Base-by-base conservation (phyloP, 805 yeast genomes). In the Zygosaccharomyces rouxii region DNA sequence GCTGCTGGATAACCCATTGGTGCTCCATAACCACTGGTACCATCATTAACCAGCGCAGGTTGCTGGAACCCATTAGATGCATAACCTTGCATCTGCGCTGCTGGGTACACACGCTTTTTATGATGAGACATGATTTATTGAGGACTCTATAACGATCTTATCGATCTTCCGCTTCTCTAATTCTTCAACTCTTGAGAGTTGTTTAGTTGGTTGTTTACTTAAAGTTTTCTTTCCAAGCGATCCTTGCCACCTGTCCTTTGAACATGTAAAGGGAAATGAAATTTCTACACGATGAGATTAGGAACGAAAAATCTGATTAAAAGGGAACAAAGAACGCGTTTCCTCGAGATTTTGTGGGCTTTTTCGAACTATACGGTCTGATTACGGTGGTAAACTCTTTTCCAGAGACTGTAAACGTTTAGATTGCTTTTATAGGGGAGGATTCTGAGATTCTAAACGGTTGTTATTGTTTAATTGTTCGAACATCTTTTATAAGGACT, bases 51-150 rank as follows among this genome's bases (percentile, higher is more conserved):
- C 28, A 48, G 29, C n/a, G 52, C 48, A 38, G 49, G 50, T 42
- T 51, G 52, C 29, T 38, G 46, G 5, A 43, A 46, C 33, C 47
- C 50, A 23, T 45, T 66, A 42, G 58, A 59, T 48, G 66, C 70
- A 42, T 66, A 64, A 26, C 44, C 35, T 56, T 68, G 65, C 45
- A 51, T 70, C 65, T 74, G 80, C 54, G 72, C 75, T 54, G 69
- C 66, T 38, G 81, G 79, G 55, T 77, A 77, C 41, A 68, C 72
- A 53, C 81, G 73, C 54, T 76, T 71, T 58, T 61, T 73, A 38
- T 63, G 63, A 51, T 69, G 73, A 14, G 71, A 67, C 70, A 66
- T 64, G 28, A 14, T 49, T 23, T 10, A 33, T 33, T 16, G 37
- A 16, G 16, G 21, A 11, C 21, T 16, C 21, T 33, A 16, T 14